A percentile compares a stretch with the other conserved stretches of the same genome.
These are phyloP conservation scores for Herpetomonas tarakana DNA, from an alignment of 208 protist species.

Conservation along the genomic window DNA sequence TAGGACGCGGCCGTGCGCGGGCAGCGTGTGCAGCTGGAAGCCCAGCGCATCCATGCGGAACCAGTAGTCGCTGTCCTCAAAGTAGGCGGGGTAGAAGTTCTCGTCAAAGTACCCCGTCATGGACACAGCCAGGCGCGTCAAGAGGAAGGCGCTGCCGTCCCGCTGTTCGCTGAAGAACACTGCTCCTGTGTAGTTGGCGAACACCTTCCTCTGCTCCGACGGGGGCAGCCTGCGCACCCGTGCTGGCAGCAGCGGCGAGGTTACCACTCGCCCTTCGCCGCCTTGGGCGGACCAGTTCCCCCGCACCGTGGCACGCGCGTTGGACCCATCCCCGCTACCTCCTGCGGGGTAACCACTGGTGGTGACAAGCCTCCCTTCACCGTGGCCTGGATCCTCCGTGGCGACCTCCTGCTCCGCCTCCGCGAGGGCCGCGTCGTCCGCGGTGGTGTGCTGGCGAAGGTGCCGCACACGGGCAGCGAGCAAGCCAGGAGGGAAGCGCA, in stretches of 20 bases:
- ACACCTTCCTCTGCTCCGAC: neutral
- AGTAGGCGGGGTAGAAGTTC: conserved; percentile 43
- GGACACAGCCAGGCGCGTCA: conserved; percentile 38
- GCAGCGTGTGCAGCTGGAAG: conserved; percentile 12
- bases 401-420: too few relatives aligned
- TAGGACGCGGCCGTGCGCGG: conserved; percentile 11
- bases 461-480: conserved; percentile 2
- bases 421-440: too few relatives aligned
- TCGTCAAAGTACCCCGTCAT: conserved; percentile 56
- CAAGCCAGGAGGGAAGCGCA: conserved; percentile 2
- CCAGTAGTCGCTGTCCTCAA: conserved; percentile 44
- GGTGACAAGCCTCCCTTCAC: too few relatives aligned
- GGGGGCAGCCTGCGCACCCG: conserved; percentile 29
- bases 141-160: conserved; percentile 18
- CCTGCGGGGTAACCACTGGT: too few relatives aligned
- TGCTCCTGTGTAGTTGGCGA: conserved; percentile 7
- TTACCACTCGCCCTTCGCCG: conserved; percentile 15
- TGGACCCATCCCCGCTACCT: too few relatives aligned
- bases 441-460: too few relatives aligned
- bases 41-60: conserved; percentile 28
- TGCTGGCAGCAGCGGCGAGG: conserved; percentile 44
- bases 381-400: too few relatives aligned
- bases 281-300: conserved; percentile 11
- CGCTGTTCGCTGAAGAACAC: conserved; percentile 20
- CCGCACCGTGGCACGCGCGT: neutral